phyloP scores from a whole-genome alignment of 2,329 filamentous ascomycete species.

The Aspergillus ruber region DNA sequence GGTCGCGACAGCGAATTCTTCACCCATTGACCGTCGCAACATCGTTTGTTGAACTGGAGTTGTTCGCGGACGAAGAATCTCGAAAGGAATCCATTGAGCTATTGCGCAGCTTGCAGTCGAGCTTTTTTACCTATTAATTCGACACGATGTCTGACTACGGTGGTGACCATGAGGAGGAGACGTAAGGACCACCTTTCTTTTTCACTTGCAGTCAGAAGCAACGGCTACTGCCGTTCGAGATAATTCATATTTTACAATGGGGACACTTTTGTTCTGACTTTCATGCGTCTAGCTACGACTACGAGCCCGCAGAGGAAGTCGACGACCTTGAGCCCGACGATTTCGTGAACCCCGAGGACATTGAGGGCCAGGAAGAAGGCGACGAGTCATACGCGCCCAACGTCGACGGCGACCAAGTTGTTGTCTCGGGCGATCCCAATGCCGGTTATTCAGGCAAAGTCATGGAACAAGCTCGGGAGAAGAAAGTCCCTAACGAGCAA shows the following conservation, averaged over 20 bases:
- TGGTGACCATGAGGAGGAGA: conserved; percentile 56
- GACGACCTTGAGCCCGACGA: conserved; percentile 61
- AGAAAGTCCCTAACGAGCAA: conserved; percentile 84
- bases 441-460: conserved; percentile 46
- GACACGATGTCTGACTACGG: conserved; percentile 66
- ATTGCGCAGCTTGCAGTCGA: conserved; percentile 6
- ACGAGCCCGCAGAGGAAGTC: conserved; percentile 56
- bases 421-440: conserved; percentile 48
- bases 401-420: conserved; percentile 35
- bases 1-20: conserved; percentile 19
- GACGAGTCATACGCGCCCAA: conserved; percentile 36
- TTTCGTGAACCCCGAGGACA: conserved; percentile 51
- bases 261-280: conserved; percentile 15
- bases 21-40: conserved; percentile 10
- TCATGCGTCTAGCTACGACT: conserved; percentile 35
- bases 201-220: conserved; percentile 6
- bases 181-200: conserved; percentile 40
- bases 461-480: conserved; percentile 58
- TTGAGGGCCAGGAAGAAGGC: conserved; percentile 47
- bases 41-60: conserved; percentile 9
- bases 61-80: conserved; percentile 7
- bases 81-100: background rate
- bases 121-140: conserved; percentile 6
- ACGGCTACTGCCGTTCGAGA: conserved; percentile 1
- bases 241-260: no score